Base-by-base conservation (phyloP, 2,329 filamentous ascomycete genomes). In the Calonectria leucothoes region DNA sequence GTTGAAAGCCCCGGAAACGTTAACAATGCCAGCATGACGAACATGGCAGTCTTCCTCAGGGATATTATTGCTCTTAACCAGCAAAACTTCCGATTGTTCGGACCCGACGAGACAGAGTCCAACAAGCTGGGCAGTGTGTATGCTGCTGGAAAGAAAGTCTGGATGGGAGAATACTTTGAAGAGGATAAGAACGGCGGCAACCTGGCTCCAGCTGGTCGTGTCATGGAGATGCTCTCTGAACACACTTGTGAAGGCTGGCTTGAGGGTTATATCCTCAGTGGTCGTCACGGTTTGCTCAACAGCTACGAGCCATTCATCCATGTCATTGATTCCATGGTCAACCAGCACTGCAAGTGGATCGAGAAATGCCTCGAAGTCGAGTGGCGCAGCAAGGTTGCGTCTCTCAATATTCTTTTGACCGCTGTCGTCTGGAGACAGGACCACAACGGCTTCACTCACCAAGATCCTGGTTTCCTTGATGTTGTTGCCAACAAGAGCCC, bases 161-260 rank as follows among this genome's bases (percentile, higher is more conserved):
- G 94, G 94, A 87, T 95, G 86, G 94, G 91, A 7, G 93, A 94
- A 64, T 94, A 94, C 82, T 94, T 95, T 74, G 92, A 94, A 5
- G 94, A 95, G 81, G 94, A 96, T 79, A 84, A 86, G 10, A 92
- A 95, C 79, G 94, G 94, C 12, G 94, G 94, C 74, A 95, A 96
- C 79, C 86, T 96, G 29, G 89, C 91, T 7, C 89, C 87, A 23
- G 88, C 89, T 17, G 94, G 94, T 20, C 89, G 93, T 33, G 94
- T 95, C 42, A 95, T 96, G 93, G 94, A 96, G 83, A 95, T 95
- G 82, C 89, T 96, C n/a, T 94, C 92, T 23, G 94, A 96, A 83
- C 94, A 96, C 82, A 95, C 93, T 20, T 91, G 91, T 73, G 94
- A 96, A 83, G 94, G 93, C 31, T 96, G 94, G 94, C 87, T 96